Evolutionary conservation across 495 filamentous ascomycete species (phyloP).

Genomic region (Apiosordaria backusii): DNA sequence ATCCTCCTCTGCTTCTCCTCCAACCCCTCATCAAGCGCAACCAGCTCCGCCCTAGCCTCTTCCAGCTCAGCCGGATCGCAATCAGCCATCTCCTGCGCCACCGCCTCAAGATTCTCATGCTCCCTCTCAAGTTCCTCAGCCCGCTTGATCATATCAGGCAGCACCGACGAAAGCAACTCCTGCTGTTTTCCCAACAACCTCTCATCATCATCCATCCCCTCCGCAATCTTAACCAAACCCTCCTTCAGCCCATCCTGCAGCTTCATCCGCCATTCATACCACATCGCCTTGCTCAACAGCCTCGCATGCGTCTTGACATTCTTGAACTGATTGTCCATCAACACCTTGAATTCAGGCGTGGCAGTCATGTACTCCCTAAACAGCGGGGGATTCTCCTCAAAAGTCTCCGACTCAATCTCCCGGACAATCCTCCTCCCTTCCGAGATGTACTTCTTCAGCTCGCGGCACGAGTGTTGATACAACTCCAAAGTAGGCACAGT

Average conservation of each 20-base stretch:
- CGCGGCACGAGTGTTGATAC: conserved; percentile 92
- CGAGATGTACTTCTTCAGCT: conserved; percentile 90
- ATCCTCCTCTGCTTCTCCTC: conserved; percentile 63
- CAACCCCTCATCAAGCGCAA: conserved; percentile 61
- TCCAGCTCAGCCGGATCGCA: conserved; percentile 76
- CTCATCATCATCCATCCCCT: conserved; percentile 75
- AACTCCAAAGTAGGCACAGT: conserved; percentile 89
- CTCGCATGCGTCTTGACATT: conserved; percentile 92
- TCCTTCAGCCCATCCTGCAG: conserved; percentile 79
- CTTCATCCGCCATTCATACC: conserved; percentile 97
- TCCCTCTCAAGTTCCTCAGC: conserved; percentile 58
- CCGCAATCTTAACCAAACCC: conserved; percentile 66
- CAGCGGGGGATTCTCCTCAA: conserved; percentile 81
- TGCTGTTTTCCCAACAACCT: conserved; percentile 63
- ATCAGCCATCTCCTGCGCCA: conserved; percentile 70
- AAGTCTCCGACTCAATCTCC: conserved; percentile 82
- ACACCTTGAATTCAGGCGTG: conserved; percentile 71
- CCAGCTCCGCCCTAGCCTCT: conserved; percentile 60
- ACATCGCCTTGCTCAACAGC: conserved; percentile 84
- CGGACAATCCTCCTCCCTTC: conserved; percentile 83
- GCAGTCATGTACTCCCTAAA: conserved; percentile 89
- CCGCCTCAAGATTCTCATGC: conserved; percentile 60
- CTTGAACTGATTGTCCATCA: conserved; percentile 96
- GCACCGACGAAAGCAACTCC: conserved; percentile 55
- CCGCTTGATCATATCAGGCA: conserved; percentile 62